Evolutionary conservation across 2,329 filamentous ascomycete genomes (phyloP), one percentile per base, ranked within the genome.

Genomic region (Calonectria naviculata): DNA sequence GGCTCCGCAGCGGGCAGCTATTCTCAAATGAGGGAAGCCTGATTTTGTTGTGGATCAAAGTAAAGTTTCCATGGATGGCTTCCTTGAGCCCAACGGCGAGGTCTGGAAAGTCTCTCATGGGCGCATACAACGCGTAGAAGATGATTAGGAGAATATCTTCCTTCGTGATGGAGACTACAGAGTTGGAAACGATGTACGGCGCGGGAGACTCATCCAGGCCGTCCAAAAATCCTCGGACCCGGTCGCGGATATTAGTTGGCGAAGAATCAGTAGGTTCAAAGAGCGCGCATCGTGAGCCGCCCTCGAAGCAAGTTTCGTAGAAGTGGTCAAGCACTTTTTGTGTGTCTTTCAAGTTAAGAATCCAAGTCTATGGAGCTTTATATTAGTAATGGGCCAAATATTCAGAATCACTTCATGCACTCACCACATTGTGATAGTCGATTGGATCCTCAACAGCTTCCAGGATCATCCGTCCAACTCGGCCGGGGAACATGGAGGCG

Each of bases 401-500:
- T 24, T 10, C n/a, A 3, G 24, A 9, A 3, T 26, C n/a, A 4
- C 3, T 4, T 31, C 10, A 26, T 26, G 21, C 12, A 42, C 67
- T 67, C 44, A 72, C 67, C 41, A 26, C 73, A 49, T 73, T 76
- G 26, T 72, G 67, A 65, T 85, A 86, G 73, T 86, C 84, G 17
- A 83, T 72, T 0, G 78, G 72, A 67, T 86, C 79, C 19, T 73
- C 76, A 3, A 86, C 81, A 1, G 80, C 84, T 21, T 85, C 85
- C 2, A 86, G 77, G 4, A 87, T 79, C 64, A 88, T 76, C 17
- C 85, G 81, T 0, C 81, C 85, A 10, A 88, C 75, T 4, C 82
- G 78, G 0, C 74, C 81, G 0, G 82, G 81, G 38, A 80, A 84
- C 78, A 84, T 77, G 34, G 81, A 80, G 3, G 81, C 80, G 71